A percentile compares a stretch with the other conserved stretches of the same genome.
phyloP scores from a whole-genome alignment of 208 protist species.

The Herpetomonas muscarum region DNA sequence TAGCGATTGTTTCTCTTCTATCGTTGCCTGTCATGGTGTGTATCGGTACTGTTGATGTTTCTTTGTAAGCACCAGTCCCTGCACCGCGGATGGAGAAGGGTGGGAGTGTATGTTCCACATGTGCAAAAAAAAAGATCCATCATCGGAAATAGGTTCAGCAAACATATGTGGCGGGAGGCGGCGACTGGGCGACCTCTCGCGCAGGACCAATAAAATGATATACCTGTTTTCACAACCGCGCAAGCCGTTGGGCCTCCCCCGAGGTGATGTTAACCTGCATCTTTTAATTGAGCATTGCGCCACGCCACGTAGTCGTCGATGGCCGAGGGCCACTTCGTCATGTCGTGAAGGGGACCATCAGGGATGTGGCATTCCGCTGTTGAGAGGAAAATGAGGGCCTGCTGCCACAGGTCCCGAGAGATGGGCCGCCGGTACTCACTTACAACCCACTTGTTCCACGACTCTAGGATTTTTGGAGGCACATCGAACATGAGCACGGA shows the following conservation, averaged over 20 bases:
- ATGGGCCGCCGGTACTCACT: conserved; percentile 37
- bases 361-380: conserved; percentile 3
- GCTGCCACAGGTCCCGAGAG: conserved; percentile 78
- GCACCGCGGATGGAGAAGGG: no score
- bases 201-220: no score
- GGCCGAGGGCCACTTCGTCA: conserved; percentile 43
- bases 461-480: conserved; percentile 4
- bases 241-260: background rate
- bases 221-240: no score
- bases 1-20: no score
- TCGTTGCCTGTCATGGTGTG: no score
- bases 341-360: conserved; percentile 6
- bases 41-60: no score
- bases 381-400: conserved; percentile 48
- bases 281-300: conserved; percentile 6
- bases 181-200: no score
- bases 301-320: conserved; percentile 73
- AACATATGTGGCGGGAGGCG: no score
- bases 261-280: background rate
- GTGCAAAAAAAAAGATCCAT: no score
- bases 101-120: no score
- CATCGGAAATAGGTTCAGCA: no score
- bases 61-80: no score
- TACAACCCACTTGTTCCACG: conserved; percentile 55
- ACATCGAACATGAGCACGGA: conserved; percentile 46